Evolutionary conservation across 805 yeast genomes (phyloP).

Genomic region (Candida arabinofermentans): DNA sequence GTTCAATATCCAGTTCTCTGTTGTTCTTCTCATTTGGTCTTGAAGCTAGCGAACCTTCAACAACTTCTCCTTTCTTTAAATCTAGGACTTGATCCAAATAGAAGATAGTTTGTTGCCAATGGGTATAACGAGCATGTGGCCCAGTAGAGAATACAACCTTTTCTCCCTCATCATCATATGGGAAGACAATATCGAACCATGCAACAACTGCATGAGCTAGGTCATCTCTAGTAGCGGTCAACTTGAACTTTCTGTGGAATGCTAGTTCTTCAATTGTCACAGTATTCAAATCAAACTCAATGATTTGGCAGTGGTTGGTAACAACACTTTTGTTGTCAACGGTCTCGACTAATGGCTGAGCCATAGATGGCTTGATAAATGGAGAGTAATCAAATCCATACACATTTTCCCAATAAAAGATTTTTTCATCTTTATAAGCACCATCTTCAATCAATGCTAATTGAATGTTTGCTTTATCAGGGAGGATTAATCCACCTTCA

Average conservation of each 20-base stretch:
- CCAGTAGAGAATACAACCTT: slow-evolving; percentile 85
- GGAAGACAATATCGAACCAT: slow-evolving; percentile 95
- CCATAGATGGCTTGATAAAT: slow-evolving; percentile 78
- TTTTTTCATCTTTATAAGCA: slow-evolving; percentile 85
- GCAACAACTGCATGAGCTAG: slow-evolving; percentile 83
- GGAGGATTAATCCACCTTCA: slow-evolving; percentile 87
- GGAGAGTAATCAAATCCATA: slow-evolving; percentile 96
- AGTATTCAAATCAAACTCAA: slow-evolving; percentile 86
- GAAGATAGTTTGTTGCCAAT: slow-evolving; percentile 98
- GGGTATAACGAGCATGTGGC: slow-evolving; percentile 90
- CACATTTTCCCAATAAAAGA: slow-evolving; percentile 93
- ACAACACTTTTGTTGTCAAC: slow-evolving; percentile 72
- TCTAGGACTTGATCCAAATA: slow-evolving; percentile 80
- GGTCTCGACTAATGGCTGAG: slow-evolving; percentile 94
- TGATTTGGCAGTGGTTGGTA: slow-evolving; percentile 67
- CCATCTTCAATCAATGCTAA: slow-evolving; percentile 93
- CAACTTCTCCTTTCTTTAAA: slow-evolving; percentile 67
- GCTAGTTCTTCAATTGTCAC: slow-evolving; percentile 79
- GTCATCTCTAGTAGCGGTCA: slow-evolving; percentile 76
- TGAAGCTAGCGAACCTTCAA: slow-evolving; percentile 68
- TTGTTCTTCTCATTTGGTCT: slow-evolving; percentile 78
- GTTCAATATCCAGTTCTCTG: slow-evolving; percentile 83
- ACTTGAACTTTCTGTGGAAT: slow-evolving; percentile 63
- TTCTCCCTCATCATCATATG: slow-evolving; percentile 48
- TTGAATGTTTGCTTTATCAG: slow-evolving; percentile 87